Base-by-base conservation (phyloP, 1,284 basidiomycete genomes). In the Pseudozyma pruni region DNA sequence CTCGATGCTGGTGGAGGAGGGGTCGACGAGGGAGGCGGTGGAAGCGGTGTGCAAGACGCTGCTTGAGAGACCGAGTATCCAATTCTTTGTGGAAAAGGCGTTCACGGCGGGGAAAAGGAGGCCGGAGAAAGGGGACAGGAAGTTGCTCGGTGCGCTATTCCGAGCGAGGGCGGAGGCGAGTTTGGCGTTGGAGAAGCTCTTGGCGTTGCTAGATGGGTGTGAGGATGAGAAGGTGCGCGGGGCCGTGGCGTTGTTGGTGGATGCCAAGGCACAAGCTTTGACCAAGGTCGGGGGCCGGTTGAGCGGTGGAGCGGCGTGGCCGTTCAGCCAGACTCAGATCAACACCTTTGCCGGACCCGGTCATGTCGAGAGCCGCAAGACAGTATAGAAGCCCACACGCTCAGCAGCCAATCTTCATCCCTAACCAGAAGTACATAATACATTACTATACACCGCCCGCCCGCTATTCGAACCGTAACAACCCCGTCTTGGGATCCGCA, bases 41-140 rank as follows among this genome's bases (percentile, higher is more conserved):
- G 44, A n/a, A 9, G 17, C 22, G 17, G 58, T 61, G 34, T 35
- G 43, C 14, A 41, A 14, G 27, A 42, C 27, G 29, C 34, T 71
- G n/a, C 4, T 8, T 19, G 45, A 47, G 8, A 51, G 58, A 33
- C 68, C 68, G 16, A 71, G 68, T 33, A 71, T 71, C 17, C 68
- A 66, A 22, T 63, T 50, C 29, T 71, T 43, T 27, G 68, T 71
- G 13, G 49, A 64, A 27, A 19, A 27, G 3, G 58, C 58, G 4
- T 66, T 71, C 20, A n/a, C 35, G 4, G 41, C 16, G 14, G 27
- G 3, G 5, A 44, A 25, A n/a, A n/a, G n/a, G 10, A 45, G 61
- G 11, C 53, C 68, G n/a, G 11, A 14, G 0, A 22, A 35, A 20
- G 19, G 46, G 4, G 35, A 60, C 16, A 29, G 10, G 16, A 4